phyloP scores from a whole-genome alignment of 2,329 filamentous ascomycete genomes.

The Leptosphaerulina australis region DNA sequence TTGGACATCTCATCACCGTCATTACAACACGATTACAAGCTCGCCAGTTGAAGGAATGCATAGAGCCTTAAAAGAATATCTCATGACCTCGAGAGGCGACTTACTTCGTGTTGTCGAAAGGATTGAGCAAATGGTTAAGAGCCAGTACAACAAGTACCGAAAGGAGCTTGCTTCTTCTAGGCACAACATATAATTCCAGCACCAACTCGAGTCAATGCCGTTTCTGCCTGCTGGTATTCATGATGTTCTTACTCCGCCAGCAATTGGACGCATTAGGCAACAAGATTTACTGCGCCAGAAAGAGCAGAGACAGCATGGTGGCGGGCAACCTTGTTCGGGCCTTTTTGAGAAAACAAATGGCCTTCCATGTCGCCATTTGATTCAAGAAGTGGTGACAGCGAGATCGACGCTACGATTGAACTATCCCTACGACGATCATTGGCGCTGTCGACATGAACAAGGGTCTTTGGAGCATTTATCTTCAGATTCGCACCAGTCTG shows the following conservation, averaged over 20 bases:
- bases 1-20: slow-evolving; percentile 15
- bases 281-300: slow-evolving; percentile 19
- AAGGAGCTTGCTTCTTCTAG: slow-evolving; percentile 19
- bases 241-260: slow-evolving; percentile 16
- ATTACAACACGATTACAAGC: slow-evolving; percentile 19
- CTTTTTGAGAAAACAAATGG: slow-evolving; percentile 16
- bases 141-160: slow-evolving; percentile 11
- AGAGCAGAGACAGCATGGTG: slow-evolving; percentile 12
- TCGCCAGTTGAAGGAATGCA: slow-evolving; percentile 20
- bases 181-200: slow-evolving; percentile 2
- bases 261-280: slow-evolving; percentile 21
- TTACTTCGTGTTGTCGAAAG: slow-evolving; percentile 13
- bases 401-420: background rate
- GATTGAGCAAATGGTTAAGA: slow-evolving; percentile 13
- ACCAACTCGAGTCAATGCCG: slow-evolving; percentile 5
- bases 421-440: background rate
- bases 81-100: slow-evolving; percentile 20
- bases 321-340: slow-evolving; percentile 7
- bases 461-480: background rate
- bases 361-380: slow-evolving; percentile 10
- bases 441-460: background rate
- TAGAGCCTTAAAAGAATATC: slow-evolving; percentile 21
- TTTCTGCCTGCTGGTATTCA: slow-evolving; percentile 18
- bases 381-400: no score
- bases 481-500: no score